Base-by-base conservation (phyloP, 345 rosid genomes). In the Syzygium jambos region DNA sequence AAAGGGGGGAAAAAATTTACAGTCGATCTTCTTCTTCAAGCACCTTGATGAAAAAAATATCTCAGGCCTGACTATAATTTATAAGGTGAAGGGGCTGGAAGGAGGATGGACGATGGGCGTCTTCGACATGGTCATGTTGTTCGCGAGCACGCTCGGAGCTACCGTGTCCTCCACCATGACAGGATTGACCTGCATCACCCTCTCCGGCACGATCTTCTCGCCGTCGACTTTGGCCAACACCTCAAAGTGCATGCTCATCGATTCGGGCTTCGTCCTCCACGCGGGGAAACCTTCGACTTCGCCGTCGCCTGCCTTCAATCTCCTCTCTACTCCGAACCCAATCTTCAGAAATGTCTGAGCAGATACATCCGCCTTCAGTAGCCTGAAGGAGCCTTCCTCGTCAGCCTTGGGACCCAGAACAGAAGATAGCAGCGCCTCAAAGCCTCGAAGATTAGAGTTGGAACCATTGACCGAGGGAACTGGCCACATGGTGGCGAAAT, bases 221-320 rank as follows among this genome's bases (percentile, higher is more conserved):
- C 98, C 98, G 6, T 98, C 98, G 11, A 98, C 94, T 89, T 94
- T 96, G 19, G 95, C 99, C 84, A 98, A 91, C 52, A 98, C 99
- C 92, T 98, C 99, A 63, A 96, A 96, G 89, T 94, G 96, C 97
- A 96, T 94, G 86, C 88, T 92, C 89, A 92, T 89, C 0, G 91
- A 91, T 88, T 95, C 94, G 0, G 99, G 99, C 89, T 94, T 96
- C 3, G 99, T 93, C 91, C 98, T 91, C 99, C 99, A 96, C 38
- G 63, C 94, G 0, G 98, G 98, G 43, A 94, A 90, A 54, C 87
- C 92, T 85, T 90, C 90, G 90, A 84, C 90, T 56, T 89, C 88
- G 55, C 84, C 8, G 0, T 84, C 90, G 46, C 92, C 97, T 12
- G 91, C 93, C 88, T 93, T 95, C 92, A 98, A 83, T 91, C 91